Percentiles rank a stretch among this genome's conserved stretches.
Evolutionary conservation across 2,329 filamentous ascomycete genomes (phyloP).

Genomic region (Cordyceps cateniannulata): DNA sequence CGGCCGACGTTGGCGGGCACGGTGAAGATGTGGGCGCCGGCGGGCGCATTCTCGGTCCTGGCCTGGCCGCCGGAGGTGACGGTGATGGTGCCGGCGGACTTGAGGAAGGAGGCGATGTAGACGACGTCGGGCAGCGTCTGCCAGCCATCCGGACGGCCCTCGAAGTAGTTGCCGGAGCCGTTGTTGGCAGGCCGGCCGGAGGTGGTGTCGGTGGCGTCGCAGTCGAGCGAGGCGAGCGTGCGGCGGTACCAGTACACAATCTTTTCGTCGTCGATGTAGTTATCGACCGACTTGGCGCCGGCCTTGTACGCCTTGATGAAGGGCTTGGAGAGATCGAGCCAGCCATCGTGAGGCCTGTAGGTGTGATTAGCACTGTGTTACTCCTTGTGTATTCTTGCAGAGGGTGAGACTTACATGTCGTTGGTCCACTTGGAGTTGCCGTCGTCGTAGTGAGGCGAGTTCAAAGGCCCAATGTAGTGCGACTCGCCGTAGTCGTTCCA

Average conservation of each 20-base stretch:
- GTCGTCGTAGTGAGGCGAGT: slow-evolving; percentile 34
- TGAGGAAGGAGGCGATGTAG: slow-evolving; percentile 47
- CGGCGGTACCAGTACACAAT: slow-evolving; percentile 52
- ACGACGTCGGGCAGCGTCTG: slow-evolving; percentile 42
- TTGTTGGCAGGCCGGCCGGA: slow-evolving; percentile 36
- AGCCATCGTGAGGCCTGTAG: slow-evolving; percentile 34
- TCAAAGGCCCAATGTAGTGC: slow-evolving; percentile 46
- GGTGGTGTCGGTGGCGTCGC: slow-evolving; percentile 46
- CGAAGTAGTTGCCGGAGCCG: slow-evolving; percentile 44
- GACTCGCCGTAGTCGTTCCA: slow-evolving; percentile 48
- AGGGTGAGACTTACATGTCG: slow-evolving; percentile 37
- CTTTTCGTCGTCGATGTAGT: slow-evolving; percentile 40
- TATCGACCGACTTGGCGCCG: slow-evolving; percentile 31
- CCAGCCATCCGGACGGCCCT: slow-evolving; percentile 43
- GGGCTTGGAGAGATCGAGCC: slow-evolving; percentile 46
- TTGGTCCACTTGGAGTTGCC: slow-evolving; percentile 43
- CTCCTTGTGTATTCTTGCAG: no score
- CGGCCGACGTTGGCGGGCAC: slow-evolving; percentile 12
- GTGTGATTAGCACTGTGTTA: no score
- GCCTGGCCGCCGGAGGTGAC: slow-evolving; percentile 39
- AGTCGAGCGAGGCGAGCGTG: slow-evolving; percentile 38
- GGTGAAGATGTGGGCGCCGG: slow-evolving; percentile 22
- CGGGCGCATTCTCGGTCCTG: slow-evolving; percentile 26
- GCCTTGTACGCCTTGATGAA: slow-evolving; percentile 48
- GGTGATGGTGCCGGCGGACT: slow-evolving; percentile 35